Evolutionary conservation across 805 yeast species (phyloP), one percentile per base, ranked within the genome.

Genomic region (Kurtzmaniella cleridarum): DNA sequence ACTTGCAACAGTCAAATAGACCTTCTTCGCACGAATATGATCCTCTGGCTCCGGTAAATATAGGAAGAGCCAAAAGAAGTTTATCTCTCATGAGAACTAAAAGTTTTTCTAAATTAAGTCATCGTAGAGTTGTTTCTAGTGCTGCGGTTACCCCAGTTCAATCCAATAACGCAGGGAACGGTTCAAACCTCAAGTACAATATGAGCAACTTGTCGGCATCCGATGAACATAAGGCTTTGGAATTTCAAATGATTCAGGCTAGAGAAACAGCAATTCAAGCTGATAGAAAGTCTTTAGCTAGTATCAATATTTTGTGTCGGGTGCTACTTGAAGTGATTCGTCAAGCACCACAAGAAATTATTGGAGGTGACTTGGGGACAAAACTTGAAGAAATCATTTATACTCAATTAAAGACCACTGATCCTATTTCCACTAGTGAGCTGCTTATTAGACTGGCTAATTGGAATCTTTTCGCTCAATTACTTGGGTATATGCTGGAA

Each of bases 331-430:
- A 91, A 54, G 89, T 93, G 10, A 95, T 91, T 14, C 80, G 81
- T 48, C 97, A 91, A 55, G 79, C 95, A 1, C 81, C 95, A 6
- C 66, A 75, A n/a, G 81, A 78, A 9, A 73, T 76, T 0, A 69
- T 81, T 39, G 95, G 90, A 5, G 87, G 79, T 36, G 95, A 86
- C 43, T 66, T 91, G 29, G 83, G 85, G 14, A 85, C 79, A 35
- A 86, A 85, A 50, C 67, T 93, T 8, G 98, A 93, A 58, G 98
- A 93, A 49, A 90, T 90, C 37, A 95, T 91, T 23, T 93, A 88
- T 65, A 81, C 87, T 12, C 97, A 93, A 59, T 64, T 93, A 40
- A 79, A 85, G 47, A 79, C 90, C 2, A 87, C 95, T 1, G 97
- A 93, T 53, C 95, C 96, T 0, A 74, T 85, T 5, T 73, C 81